Evolutionary conservation across 345 rosid species (phyloP), one percentile per base, ranked within the genome.

Genomic region (Anacardium occidentale): DNA sequence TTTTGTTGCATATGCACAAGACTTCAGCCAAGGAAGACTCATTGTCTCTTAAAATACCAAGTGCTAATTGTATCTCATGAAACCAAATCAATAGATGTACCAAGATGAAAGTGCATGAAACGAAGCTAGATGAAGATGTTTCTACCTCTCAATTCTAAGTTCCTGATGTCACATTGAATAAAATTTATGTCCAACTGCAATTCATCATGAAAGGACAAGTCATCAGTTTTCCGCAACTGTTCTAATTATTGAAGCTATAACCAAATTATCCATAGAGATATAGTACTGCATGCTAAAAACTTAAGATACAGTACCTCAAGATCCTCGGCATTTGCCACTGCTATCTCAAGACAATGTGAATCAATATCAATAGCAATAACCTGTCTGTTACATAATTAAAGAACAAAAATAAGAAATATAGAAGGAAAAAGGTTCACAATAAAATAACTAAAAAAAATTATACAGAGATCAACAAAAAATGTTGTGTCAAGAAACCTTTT

Each of bases 301-400:
- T 37, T 59, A 64, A 66, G 53, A 64, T 32, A 54, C 17, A 62
- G 47, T 70, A 94, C 97, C 99, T 92, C 92, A 61, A 92, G 94
- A 54, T 89, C 94, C 82, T 83, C 94, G 0, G 94, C 97, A 72
- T 95, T 95, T 45, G 51, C 68, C 54, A 89, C 59, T 40, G 99
- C 99, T 65, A 80, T 77, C 80, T 89, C 92, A 47, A 95, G 94
- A 75, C 92, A 90, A 13, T 90, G 64, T 4, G 90, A 51, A 80
- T 94, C 98, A 37, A 94, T 77, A 79, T 94, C 97, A 60, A 89
- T 78, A 72, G 92, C 98, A 52, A 90, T 69, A 29, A 95, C 97
- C 77, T 77, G 90, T 64, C 98, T 95, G 79, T 72, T 76, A 17
- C 40, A 52, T 17, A 42, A 74, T 5, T 45, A 64, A 51, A 66